Conservation (phyloP, 2,329 filamentous ascomycete genomes). For the Calycina herbarum region DNA sequence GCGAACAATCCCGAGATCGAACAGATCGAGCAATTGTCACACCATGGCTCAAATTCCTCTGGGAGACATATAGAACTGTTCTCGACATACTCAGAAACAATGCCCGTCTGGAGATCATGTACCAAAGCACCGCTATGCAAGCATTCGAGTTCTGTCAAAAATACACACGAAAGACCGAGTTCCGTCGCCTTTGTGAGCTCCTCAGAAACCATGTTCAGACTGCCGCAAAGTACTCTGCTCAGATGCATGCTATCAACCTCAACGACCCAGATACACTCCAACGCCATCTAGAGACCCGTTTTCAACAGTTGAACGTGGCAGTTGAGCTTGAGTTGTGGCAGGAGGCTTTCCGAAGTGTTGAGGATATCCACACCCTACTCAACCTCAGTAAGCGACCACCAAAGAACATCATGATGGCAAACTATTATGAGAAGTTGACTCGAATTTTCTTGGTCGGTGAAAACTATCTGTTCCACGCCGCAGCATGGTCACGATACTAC, state of each 20-base stretch:
- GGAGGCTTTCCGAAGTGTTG: conserved; percentile 97
- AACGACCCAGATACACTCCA: conserved; percentile 97
- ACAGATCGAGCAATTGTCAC: conserved; percentile 98
- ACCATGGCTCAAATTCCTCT: conserved; percentile 98
- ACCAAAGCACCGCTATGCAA: conserved; percentile 96
- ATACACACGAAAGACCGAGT: conserved; percentile 98
- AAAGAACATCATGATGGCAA: conserved; percentile 99
- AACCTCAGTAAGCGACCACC: conserved; percentile 96
- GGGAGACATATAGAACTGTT: conserved; percentile 98
- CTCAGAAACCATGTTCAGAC: conserved; percentile 98
- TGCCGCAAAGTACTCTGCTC: conserved; percentile 96
- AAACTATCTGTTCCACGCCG: conserved; percentile 99
- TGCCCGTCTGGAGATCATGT: conserved; percentile 93
- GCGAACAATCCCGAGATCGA: conserved; percentile 94
- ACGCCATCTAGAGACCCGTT: conserved; percentile 94
- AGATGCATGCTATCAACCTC: conserved; percentile 99
- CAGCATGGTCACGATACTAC: conserved; percentile 96
- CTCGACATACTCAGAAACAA: conserved; percentile 99
- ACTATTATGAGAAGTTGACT: conserved; percentile 99
- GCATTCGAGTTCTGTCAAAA: conserved; percentile 99
- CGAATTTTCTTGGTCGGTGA: conserved; percentile 98
- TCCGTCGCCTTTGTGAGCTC: conserved; percentile 95
- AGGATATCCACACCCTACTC: conserved; percentile 96
- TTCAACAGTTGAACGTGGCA: conserved; percentile 97
- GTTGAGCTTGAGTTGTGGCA: conserved; percentile 99